Conservation (phyloP, 1,139 yeast species). For the Scheffersomyces illinoinensis region DNA sequence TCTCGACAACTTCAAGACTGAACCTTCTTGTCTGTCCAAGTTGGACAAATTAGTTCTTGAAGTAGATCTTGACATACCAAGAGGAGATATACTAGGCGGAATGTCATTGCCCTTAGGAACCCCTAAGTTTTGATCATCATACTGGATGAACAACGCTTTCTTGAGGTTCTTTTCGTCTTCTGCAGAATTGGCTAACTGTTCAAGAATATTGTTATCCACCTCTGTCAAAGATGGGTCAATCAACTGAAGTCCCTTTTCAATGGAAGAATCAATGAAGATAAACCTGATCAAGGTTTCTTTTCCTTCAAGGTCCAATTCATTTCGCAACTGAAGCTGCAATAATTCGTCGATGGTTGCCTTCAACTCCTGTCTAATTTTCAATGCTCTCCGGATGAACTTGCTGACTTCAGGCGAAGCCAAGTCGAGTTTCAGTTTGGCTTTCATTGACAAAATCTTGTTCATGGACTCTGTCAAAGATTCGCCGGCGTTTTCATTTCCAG, state of each 20-base stretch:
- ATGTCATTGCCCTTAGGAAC: conserved; percentile 9
- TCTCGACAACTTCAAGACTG: conserved; percentile 35
- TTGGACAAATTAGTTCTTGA: conserved; percentile 38
- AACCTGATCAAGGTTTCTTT: conserved; percentile 71
- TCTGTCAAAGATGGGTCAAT: conserved; percentile 40
- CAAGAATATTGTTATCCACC: conserved; percentile 1
- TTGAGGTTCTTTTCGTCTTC: conserved; percentile 18
- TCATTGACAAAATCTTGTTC: conserved; percentile 38
- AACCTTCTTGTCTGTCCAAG: conserved; percentile 45
- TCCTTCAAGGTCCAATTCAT: conserved; percentile 61
- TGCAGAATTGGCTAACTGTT: conserved; percentile 5
- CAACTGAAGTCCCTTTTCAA: conserved; percentile 63
- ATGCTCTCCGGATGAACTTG: conserved; percentile 46
- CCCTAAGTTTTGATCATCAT: conserved; percentile 6
- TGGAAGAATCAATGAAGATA: conserved; percentile 66
- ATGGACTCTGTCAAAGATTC: conserved; percentile 39
- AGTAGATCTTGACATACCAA: conserved; percentile 32
- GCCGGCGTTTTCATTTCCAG: conserved; percentile 29
- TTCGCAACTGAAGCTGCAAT: conserved; percentile 53
- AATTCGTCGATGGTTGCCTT: conserved; percentile 57
- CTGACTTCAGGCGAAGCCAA: conserved; percentile 27
- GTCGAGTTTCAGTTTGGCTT: conserved; percentile 19
- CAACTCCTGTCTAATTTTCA: conserved; percentile 45
- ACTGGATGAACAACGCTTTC: not conserved
- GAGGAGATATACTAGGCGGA: conserved; percentile 23